phyloP scores from a whole-genome alignment of 2,329 filamentous ascomycete species.

The Fusarium palustre region DNA sequence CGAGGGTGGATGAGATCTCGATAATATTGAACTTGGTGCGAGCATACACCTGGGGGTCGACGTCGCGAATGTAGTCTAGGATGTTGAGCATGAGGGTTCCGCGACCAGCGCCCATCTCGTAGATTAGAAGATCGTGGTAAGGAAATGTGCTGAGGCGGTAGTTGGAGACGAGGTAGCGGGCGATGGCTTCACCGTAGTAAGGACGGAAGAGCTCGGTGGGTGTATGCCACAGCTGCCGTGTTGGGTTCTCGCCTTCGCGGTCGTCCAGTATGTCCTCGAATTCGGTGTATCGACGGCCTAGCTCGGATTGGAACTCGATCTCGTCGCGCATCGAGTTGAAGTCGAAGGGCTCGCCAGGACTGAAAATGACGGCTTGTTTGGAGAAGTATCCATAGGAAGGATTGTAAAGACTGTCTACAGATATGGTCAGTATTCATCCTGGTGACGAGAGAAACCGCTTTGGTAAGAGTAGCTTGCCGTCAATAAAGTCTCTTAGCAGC shows the following conservation, averaged over 20 bases:
- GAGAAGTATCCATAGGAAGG: conserved; percentile 96
- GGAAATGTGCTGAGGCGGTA: conserved; percentile 95
- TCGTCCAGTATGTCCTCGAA: conserved; percentile 92
- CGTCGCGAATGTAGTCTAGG: conserved; percentile 91
- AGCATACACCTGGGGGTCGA: conserved; percentile 91
- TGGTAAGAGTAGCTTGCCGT: conserved; percentile 67
- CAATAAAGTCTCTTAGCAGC: conserved; percentile 96
- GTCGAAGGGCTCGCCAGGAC: conserved; percentile 88
- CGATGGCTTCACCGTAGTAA: conserved; percentile 96
- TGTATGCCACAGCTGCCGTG: conserved; percentile 96
- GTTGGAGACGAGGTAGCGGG: conserved; percentile 94
- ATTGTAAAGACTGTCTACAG: conserved; percentile 89
- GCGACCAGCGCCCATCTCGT: conserved; percentile 98
- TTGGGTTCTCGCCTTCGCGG: conserved; percentile 71
- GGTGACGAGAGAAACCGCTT: not conserved
- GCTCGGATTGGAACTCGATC: conserved; percentile 80
- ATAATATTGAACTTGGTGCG: conserved; percentile 95
- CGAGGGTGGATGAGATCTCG: conserved; percentile 88
- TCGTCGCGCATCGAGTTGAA: conserved; percentile 87
- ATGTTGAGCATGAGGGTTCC: conserved; percentile 99
- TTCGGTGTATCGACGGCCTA: conserved; percentile 84
- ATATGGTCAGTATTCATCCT: conserved; percentile 37
- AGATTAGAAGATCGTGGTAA: conserved; percentile 96
- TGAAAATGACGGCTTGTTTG: conserved; percentile 96
- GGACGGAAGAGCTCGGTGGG: conserved; percentile 97